Conservation (phyloP, 345 rosid species). For the Salix dunnii region DNA sequence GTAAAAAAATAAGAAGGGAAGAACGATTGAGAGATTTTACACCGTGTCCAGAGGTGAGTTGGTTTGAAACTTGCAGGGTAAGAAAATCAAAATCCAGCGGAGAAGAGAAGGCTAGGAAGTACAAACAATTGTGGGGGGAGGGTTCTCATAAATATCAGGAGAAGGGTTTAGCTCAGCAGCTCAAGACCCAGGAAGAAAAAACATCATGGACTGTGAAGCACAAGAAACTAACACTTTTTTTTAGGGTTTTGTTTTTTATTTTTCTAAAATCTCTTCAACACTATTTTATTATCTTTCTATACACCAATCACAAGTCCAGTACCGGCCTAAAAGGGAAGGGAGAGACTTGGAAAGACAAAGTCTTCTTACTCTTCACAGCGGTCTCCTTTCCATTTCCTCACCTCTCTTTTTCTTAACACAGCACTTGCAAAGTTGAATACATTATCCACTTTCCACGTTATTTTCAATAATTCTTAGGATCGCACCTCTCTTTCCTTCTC, state of each 20-base stretch:
- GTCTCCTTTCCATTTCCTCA: conserved; percentile 19
- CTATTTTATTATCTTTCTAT: neutral
- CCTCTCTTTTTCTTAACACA: neutral
- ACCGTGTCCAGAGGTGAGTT: neutral
- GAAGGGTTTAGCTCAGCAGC: neutral
- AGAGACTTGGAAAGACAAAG: conserved; percentile 19
- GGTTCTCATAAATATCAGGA: neutral
- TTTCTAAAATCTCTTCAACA: neutral
- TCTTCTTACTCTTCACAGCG: conserved; percentile 20
- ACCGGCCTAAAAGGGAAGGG: conserved; percentile 36
- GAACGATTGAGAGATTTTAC: no score
- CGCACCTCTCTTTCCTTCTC: neutral
- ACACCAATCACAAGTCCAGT: conserved; percentile 19
- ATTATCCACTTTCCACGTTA: conserved; percentile 29
- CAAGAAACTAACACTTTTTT: conserved; percentile 29
- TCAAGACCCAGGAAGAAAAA: neutral
- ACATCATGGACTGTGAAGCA: conserved; percentile 24
- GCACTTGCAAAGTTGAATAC: conserved; percentile 19
- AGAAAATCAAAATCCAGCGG: conserved; percentile 14
- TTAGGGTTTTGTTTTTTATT: neutral
- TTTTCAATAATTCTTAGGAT: conserved; percentile 18
- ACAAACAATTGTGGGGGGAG: neutral
- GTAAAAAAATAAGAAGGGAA: neutral
- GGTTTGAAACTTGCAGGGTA: neutral
- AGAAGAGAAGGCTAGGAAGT: neutral